Base-by-base conservation (phyloP, 2,329 filamentous ascomycete genomes). In the Ophiostoma himal-ulmi region DNA sequence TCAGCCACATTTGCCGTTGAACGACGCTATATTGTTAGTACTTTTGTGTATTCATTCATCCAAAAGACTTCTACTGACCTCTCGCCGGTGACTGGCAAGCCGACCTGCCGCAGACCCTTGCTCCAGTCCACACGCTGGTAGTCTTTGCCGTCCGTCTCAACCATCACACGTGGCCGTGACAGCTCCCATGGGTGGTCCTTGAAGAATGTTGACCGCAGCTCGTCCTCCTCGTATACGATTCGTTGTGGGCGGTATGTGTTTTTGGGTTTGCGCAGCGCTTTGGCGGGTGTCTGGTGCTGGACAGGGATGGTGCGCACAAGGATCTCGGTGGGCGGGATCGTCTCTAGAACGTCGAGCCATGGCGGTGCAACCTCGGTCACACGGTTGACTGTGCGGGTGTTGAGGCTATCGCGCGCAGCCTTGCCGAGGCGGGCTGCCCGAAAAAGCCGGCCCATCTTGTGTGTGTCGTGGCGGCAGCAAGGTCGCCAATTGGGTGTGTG, bases 161-260 rank as follows among this genome's bases (percentile, higher is more conserved):
- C 82, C 66, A 99, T 83, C 71, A 97, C 84, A 75, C 92, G 86
- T 70, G 95, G 95, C 73, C 94, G 86, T 22, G 95, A 95, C 77
- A 99, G 82, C 81, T 99, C 95, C 95, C 95, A 99, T 5, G 95
- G 95, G 78, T 99, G 95, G 79, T 99, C 94, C 77, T 85, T 88
- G 83, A 92, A 99, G 82, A 98, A 99, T 37, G 89, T 87, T 75
- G 81, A 84, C 73, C 95, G 89, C 76, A 99, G 83, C 72, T 82
- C 80, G 80, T 99, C 95, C 79, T 99, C 95, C 72, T 91, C 87
- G 78, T 95, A 97, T 69, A 82, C 82, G 73, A 99, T 89, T 71
- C 83, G 81, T 74, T 93, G 86, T 1, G 95, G 95, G 75, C 89
- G 88, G 83, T 94, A 98, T 75, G 97, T 82, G 75, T 89, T 88